Conservation (phyloP, 768 basidiomycete species). For the Trametes cubensis region DNA sequence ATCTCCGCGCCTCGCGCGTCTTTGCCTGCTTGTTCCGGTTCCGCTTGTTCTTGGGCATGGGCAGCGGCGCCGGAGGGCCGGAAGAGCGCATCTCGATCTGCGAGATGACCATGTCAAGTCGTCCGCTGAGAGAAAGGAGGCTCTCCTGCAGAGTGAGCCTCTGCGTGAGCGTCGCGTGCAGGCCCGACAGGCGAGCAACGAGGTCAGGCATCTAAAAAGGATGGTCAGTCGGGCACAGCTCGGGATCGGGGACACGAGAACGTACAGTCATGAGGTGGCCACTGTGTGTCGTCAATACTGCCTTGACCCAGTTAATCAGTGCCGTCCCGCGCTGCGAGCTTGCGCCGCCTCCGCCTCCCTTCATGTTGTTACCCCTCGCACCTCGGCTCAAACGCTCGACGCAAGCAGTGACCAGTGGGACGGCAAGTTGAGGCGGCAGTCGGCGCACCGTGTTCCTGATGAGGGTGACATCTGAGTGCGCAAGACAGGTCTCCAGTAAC, state of each 20-base stretch:
- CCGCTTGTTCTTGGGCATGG: slow-evolving; percentile 36
- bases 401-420: slow-evolving; percentile 85
- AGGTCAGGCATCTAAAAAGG: slow-evolving; percentile 82
- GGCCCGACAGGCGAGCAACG: slow-evolving; percentile 79
- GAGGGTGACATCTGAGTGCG: slow-evolving; percentile 78
- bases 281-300: slow-evolving; percentile 82
- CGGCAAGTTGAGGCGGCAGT: slow-evolving; percentile 83
- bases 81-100: slow-evolving; percentile 90
- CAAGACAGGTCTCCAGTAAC: slow-evolving; percentile 83
- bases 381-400: slow-evolving; percentile 86
- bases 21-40: slow-evolving; percentile 43
- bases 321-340: slow-evolving; percentile 75
- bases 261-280: slow-evolving; percentile 93
- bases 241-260: slow-evolving; percentile 19
- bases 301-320: slow-evolving; percentile 77
- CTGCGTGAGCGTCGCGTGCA: slow-evolving; percentile 80
- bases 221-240: slow-evolving; percentile 5
- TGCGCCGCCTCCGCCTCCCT: slow-evolving; percentile 77
- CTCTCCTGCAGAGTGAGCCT: slow-evolving; percentile 84
- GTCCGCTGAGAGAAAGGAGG: slow-evolving; percentile 82
- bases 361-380: slow-evolving; percentile 68
- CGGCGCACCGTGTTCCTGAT: slow-evolving; percentile 86
- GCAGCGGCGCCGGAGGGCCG: slow-evolving; percentile 59
- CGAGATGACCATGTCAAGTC: slow-evolving; percentile 90
- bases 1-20: slow-evolving; percentile 45